phyloP scores from a whole-genome alignment of 306 rosid species.

The Quercus suber region DNA sequence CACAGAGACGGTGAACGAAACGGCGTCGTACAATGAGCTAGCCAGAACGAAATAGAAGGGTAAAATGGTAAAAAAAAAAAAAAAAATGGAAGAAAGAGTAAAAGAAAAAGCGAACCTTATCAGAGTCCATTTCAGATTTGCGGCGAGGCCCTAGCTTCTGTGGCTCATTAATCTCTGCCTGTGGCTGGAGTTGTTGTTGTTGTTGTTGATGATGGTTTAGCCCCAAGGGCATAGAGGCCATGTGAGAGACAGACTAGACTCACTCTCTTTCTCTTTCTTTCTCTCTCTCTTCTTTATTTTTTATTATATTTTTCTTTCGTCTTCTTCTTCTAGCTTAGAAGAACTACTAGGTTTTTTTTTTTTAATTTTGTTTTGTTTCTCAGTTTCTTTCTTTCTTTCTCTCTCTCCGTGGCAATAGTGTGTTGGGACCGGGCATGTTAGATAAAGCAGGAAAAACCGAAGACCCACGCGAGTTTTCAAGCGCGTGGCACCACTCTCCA shows the following conservation, averaged over 20 bases:
- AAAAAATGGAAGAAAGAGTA: slow-evolving; percentile 1
- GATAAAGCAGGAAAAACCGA: slow-evolving; percentile 23
- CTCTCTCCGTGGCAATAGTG: slow-evolving; percentile 17
- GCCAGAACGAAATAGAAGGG: not conserved
- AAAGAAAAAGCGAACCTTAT: slow-evolving; percentile 48
- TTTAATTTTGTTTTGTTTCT: too few relatives aligned
- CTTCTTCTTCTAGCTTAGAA: not conserved
- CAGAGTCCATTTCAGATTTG: slow-evolving; percentile 54
- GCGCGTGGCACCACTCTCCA: slow-evolving; percentile 19
- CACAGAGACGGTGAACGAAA: not conserved
- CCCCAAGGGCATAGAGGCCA: slow-evolving; percentile 76
- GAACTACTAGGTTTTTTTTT: not conserved
- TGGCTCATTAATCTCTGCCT: slow-evolving; percentile 35
- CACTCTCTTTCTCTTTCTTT: slow-evolving; percentile 13
- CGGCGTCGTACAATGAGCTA: slow-evolving; percentile 5
- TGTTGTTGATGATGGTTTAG: slow-evolving; percentile 55
- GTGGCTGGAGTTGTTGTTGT: slow-evolving; percentile 34
- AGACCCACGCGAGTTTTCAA: slow-evolving; percentile 21
- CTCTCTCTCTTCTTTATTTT: not conserved
- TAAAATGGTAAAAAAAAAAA: not conserved
- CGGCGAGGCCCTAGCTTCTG: slow-evolving; percentile 40
- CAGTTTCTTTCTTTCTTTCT: slow-evolving; percentile 3
- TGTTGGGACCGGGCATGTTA: slow-evolving; percentile 26
- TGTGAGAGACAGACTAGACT: slow-evolving; percentile 35
- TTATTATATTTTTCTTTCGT: not conserved